Conservation (phyloP, 768 basidiomycete genomes). For the Lentinula lateritia region DNA sequence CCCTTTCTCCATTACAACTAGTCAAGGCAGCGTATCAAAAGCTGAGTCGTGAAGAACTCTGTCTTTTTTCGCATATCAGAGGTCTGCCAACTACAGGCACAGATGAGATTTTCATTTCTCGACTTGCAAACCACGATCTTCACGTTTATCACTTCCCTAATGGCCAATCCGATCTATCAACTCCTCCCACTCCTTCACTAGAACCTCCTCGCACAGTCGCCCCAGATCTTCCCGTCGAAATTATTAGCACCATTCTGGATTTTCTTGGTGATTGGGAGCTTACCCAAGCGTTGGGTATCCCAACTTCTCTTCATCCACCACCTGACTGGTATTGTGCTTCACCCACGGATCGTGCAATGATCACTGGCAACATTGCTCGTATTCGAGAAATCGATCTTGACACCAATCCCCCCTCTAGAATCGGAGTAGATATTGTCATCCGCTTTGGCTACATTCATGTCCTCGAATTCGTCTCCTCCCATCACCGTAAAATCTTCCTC, state of each 20-base stretch:
- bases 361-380: conserved; percentile 53
- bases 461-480: conserved; percentile 66
- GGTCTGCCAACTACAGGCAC: conserved; percentile 62
- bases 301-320: conserved; percentile 61
- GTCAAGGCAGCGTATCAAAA: conserved; percentile 67
- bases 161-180: conserved; percentile 16
- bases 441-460: conserved; percentile 74
- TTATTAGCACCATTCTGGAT: conserved; percentile 73
- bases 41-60: conserved; percentile 60
- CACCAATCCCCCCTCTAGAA: conserved; percentile 55
- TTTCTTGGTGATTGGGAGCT: conserved; percentile 84
- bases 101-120: conserved; percentile 58
- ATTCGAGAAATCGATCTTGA: conserved; percentile 58
- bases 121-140: conserved; percentile 71
- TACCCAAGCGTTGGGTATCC: conserved; percentile 67
- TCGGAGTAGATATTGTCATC: conserved; percentile 61
- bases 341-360: conserved; percentile 64
- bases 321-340: conserved; percentile 70
- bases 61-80: conserved; percentile 71
- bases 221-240: conserved; percentile 69
- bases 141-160: conserved; percentile 63
- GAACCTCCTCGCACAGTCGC: conserved; percentile 26
- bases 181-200: conserved; percentile 24
- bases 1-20: conserved; percentile 19
- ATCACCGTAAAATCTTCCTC: conserved; percentile 60